A percentile compares a stretch with the other conserved stretches of the same genome.
Evolutionary conservation across 371 early-diverging fungal genomes (phyloP).

Genomic region (Apophysomyces ossiformis): DNA sequence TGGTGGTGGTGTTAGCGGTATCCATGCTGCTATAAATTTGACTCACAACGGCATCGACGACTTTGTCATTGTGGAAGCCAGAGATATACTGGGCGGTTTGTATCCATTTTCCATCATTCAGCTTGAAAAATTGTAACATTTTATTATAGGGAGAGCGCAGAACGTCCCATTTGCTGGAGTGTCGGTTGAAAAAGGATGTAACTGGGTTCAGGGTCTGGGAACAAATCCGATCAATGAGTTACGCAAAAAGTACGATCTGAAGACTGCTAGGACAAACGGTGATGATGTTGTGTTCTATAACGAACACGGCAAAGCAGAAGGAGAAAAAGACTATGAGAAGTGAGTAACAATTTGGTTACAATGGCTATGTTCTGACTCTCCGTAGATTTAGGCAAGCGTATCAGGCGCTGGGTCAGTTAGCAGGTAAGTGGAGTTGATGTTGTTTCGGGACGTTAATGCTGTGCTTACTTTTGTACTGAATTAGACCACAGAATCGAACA

Average conservation of each 20-base stretch:
- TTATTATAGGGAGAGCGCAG: conserved; percentile 41
- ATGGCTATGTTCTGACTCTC: neutral
- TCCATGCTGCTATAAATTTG: conserved; percentile 47
- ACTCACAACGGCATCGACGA: conserved; percentile 39
- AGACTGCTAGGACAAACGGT: conserved; percentile 32
- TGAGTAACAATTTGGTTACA: neutral
- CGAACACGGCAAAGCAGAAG: conserved; percentile 30
- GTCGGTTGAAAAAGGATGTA: conserved; percentile 50
- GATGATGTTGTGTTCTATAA: conserved; percentile 40
- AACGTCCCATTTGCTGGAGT: conserved; percentile 38
- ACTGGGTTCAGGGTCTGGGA: conserved; percentile 59
- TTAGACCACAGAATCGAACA: conserved; percentile 22
- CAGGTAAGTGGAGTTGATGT: too few relatives aligned
- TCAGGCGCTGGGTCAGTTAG: conserved; percentile 23
- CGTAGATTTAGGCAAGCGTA: conserved; percentile 30
- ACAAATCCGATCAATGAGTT: conserved; percentile 47
- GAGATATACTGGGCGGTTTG: conserved; percentile 43
- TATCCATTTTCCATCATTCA: neutral
- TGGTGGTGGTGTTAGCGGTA: conserved; percentile 55
- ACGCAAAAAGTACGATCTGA: conserved; percentile 37
- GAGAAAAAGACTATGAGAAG: conserved; percentile 21
- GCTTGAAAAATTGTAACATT: neutral
- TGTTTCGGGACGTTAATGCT: too few relatives aligned
- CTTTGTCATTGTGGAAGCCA: conserved; percentile 51
- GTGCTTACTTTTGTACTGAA: too few relatives aligned